Base-by-base conservation (phyloP, 176 grass and related monocot species). In the Rhynchospora pubera region DNA sequence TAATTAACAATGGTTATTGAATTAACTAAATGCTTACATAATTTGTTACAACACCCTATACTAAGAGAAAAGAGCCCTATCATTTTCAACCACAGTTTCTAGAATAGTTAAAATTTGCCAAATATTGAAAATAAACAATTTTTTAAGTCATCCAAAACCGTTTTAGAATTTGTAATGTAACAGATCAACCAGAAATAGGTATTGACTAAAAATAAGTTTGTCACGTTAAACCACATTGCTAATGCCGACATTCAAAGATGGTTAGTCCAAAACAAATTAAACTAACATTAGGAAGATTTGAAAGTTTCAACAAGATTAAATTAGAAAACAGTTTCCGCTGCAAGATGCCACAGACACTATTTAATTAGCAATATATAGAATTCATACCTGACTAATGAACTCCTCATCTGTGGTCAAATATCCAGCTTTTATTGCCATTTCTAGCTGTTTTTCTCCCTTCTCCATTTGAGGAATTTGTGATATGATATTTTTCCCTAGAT, bases 371-470 rank as follows among this genome's bases (percentile, higher is more conserved):
- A 24, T 44, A 32, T 43, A 81, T 47, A 45, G 44, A 30, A 12
- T 70, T 13, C 16, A 66, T 97, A 97, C 94, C 94, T 92, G 68
- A 62, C 76, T 87, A 58, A 97, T 16, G 65, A 97, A 92, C 57
- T 94, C 91, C 43, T 77, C 81, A 81, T 97, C 94, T 24, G 94
- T 97, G 32, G 86, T 83, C 79, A 94, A 74, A 58, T 94, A 97
- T 0, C 84, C 94, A 14, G 84, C 65, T 57, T 59, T 83, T 28
- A 88, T 87, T 53, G 91, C 94, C 76, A 83, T 85, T 77, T 84
- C 72, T 34, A 87, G 64, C 42, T 39, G 83, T 61, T 75, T 55
- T 24, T 64, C 57, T 85, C 65, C 48, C 52, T 59, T 50, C 43
- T 86, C 60, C 21, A 72, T 64, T 55, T 58, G 71, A 45, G 83